Percentiles rank a stretch among this genome's conserved stretches.
Evolutionary conservation across 441 rosid species (phyloP).

Genomic region (Breynia disticha): DNA sequence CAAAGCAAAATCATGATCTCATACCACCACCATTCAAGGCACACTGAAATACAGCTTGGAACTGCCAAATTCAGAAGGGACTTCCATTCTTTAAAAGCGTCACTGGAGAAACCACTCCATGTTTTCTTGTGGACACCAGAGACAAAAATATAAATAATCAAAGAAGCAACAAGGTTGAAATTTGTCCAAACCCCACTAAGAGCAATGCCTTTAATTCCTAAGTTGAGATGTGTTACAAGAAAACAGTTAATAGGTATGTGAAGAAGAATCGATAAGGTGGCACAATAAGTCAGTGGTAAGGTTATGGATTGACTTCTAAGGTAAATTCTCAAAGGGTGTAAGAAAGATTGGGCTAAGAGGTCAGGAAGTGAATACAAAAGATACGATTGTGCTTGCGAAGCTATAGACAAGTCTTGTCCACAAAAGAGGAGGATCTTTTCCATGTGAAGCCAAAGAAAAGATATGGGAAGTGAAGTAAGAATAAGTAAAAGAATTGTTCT

Average conservation of each 20-base stretch:
- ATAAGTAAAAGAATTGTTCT: constrained; percentile 52
- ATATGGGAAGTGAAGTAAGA: constrained; percentile 51
- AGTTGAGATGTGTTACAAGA: constrained; percentile 39
- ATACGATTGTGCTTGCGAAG: constrained; percentile 49
- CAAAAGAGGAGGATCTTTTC: constrained; percentile 39
- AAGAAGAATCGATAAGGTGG: constrained; percentile 42
- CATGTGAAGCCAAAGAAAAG: constrained; percentile 71
- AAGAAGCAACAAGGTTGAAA: constrained; percentile 46
- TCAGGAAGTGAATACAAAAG: constrained; percentile 70
- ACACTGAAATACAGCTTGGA: constrained; percentile 83
- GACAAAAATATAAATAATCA: constrained; percentile 45
- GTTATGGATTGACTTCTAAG: constrained; percentile 77
- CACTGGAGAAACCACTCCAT: constrained; percentile 43
- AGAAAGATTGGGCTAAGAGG: constrained; percentile 63
- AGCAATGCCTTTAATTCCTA: constrained; percentile 74
- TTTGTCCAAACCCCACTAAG: constrained; percentile 63
- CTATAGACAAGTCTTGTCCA: constrained; percentile 55
- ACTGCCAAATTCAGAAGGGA: constrained; percentile 46
- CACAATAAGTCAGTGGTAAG: constrained; percentile 61
- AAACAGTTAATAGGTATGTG: constrained; percentile 69
- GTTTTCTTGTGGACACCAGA: constrained; percentile 40
- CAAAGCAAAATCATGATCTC: constrained; percentile 90
- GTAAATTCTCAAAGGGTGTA: constrained; percentile 77
- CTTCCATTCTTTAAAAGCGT: constrained; percentile 64
- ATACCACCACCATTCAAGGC: constrained; percentile 99